A percentile compares a stretch with the other conserved stretches of the same genome.
Evolutionary conservation across 257 asterid genomes (phyloP).

Genomic region (Nicotiana benthamiana): DNA sequence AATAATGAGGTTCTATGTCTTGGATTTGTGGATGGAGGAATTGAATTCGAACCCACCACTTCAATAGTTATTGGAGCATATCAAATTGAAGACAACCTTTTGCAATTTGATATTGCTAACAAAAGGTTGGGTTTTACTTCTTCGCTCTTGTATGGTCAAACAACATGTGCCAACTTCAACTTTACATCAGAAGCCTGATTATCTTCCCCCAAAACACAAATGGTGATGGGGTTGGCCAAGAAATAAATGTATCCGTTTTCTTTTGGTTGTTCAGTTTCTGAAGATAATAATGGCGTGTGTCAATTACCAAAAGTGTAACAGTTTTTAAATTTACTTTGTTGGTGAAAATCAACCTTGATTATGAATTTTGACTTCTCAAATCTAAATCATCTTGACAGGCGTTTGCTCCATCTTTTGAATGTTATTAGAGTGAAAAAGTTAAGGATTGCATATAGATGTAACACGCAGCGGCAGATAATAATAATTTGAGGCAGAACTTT

Average conservation of each 20-base stretch:
- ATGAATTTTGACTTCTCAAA: no score
- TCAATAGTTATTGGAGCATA: no score
- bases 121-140: no score
- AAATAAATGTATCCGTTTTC: not conserved
- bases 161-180: not conserved
- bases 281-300: not conserved
- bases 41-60: not conserved
- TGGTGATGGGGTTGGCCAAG: not conserved
- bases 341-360: no score
- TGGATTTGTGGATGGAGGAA: constrained; percentile 20
- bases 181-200: not conserved
- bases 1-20: constrained; percentile 17
- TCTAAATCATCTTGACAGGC: no score
- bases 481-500: no score
- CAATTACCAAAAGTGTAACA: not conserved
- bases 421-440: no score
- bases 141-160: not conserved
- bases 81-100: no score
- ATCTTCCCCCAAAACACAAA: not conserved
- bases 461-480: no score
- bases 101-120: no score
- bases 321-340: not conserved
- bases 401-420: no score
- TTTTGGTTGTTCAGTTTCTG: not conserved
- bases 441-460: no score